These are phyloP conservation scores for Blastocrithidia nonstop DNA, from an alignment of 208 protist species.

Conservation along the genomic window DNA sequence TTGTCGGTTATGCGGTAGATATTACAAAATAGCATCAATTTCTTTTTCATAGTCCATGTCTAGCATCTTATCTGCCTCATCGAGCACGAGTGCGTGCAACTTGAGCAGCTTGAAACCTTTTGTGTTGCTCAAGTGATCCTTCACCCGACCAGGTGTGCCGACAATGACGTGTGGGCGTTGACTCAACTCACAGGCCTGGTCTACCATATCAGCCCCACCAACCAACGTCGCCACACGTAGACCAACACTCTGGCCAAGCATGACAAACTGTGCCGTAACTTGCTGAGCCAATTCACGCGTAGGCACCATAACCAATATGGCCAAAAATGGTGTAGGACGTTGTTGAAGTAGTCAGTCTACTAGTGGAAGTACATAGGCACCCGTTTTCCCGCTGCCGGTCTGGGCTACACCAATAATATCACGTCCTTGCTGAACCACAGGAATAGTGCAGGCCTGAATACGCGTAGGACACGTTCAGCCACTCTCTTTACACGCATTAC, in stretches of 20 bases:
- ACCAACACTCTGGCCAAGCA: conserved; percentile 83
- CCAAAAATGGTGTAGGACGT: conserved; percentile 78
- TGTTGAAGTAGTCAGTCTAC: conserved; percentile 92
- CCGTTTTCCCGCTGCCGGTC: conserved; percentile 99
- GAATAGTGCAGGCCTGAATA: conserved; percentile 93
- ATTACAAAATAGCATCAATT: conserved; percentile 92
- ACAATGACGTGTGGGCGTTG: conserved; percentile 95
- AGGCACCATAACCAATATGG: conserved; percentile 91
- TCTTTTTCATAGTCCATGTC: conserved; percentile 98
- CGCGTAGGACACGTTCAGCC: conserved; percentile 89
- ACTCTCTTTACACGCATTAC: conserved; percentile 72
- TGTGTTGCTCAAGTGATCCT: conserved; percentile 97
- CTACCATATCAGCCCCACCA: conserved; percentile 90
- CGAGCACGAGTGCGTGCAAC: conserved; percentile 93
- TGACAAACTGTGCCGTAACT: conserved; percentile 89
- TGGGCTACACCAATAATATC: conserved; percentile 97
- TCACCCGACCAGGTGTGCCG: conserved; percentile 94
- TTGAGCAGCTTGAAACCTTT: conserved; percentile 94
- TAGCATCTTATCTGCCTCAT: conserved; percentile 98
- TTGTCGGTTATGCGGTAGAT: conserved; percentile 73
- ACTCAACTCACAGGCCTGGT: conserved; percentile 90
- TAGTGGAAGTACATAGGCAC: conserved; percentile 97
- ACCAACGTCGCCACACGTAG: conserved; percentile 84
- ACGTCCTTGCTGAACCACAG: conserved; percentile 76
- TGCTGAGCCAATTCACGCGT: conserved; percentile 98